Evolutionary conservation across 1,284 basidiomycete species (phyloP), one percentile per base, ranked within the genome.

Genomic region (Anthracocystis walkeri): DNA sequence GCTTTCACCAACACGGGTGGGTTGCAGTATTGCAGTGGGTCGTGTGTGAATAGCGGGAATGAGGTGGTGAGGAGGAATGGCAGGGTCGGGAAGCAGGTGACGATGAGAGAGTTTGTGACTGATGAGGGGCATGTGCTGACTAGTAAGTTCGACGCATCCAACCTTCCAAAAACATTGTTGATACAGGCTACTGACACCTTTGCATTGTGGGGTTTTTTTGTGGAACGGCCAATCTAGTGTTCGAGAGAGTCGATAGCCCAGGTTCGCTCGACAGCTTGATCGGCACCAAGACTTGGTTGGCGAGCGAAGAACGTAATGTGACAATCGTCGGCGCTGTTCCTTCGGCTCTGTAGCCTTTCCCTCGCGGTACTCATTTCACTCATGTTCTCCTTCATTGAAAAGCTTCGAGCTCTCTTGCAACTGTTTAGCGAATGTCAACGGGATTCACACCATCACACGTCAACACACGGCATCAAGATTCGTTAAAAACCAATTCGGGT

Each of bases 11-110:
- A 41, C 21, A 63, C 65, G 10, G 5, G 40, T 3, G 71, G 71
- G 29, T 41, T 77, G 52, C 59, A 74, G 65, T 79, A 77, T 62
- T 79, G 78, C 52, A 12, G 23, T 18, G 69, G 69, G 1, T 55
- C 45, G n/a, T 80, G 78, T 63, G 42, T 27, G 35, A 76, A 80
- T 48, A 61, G 59, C 3, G 78, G 78, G 35, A 78, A 80, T 56
- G 65, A 80, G 33, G 20, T 80, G 40, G 49, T 71, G 41, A 50
- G 50, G 29, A 46, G 69, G 18, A 45, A 38, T 11, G 35, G 21
- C 21, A 44, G 23, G 20, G 57, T 52, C 16, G 51, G 59, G 29
- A 68, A 50, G 7, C 73, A 75, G 53, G 56, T 67, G 40, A 41
- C 20, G 25, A 27, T 33, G 18, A 49, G 78, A 3, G 3, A 64